phyloP scores from a whole-genome alignment of 2,329 filamentous ascomycete species.

The Fusarium globosum region DNA sequence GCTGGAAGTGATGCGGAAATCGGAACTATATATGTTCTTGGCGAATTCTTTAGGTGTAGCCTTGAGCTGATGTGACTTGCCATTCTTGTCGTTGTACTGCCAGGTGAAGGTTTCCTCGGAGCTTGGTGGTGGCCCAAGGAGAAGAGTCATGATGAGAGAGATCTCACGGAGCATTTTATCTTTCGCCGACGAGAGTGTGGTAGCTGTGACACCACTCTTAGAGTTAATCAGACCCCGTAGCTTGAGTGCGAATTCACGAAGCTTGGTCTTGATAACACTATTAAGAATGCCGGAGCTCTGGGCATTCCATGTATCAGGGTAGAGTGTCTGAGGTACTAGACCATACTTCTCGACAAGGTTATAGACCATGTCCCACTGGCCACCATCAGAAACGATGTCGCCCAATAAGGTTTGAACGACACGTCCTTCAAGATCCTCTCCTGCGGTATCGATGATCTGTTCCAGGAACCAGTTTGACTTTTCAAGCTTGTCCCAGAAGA shows the following conservation, averaged over 20 bases:
- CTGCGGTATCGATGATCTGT: constrained; percentile 79
- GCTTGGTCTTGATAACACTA: constrained; percentile 80
- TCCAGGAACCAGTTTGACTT: constrained; percentile 92
- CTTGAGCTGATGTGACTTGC: constrained; percentile 70
- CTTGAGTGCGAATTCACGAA: constrained; percentile 84
- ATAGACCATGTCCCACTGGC: constrained; percentile 92
- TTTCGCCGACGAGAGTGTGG: constrained; percentile 65
- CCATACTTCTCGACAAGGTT: constrained; percentile 90
- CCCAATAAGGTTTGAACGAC: constrained; percentile 76
- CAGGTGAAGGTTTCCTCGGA: constrained; percentile 78
- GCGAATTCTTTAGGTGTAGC: constrained; percentile 79
- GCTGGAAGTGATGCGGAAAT: constrained; percentile 67
- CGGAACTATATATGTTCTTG: constrained; percentile 70
- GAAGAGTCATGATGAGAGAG: constrained; percentile 82
- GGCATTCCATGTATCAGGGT: constrained; percentile 85
- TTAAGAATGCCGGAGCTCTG: constrained; percentile 77
- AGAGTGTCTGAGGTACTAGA: constrained; percentile 83
- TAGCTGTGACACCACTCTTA: constrained; percentile 48
- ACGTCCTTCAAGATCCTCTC: constrained; percentile 76
- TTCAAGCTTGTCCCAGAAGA: constrained; percentile 95
- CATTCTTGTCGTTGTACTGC: constrained; percentile 79
- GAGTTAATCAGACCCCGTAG: constrained; percentile 68
- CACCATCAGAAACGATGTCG: constrained; percentile 80
- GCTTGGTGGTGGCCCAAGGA: constrained; percentile 81
- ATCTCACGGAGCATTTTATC: constrained; percentile 82